These are phyloP conservation scores for Rhizopus sp. DNA, from an alignment of 371 early-diverging fungal genomes.

Conservation along the genomic window DNA sequence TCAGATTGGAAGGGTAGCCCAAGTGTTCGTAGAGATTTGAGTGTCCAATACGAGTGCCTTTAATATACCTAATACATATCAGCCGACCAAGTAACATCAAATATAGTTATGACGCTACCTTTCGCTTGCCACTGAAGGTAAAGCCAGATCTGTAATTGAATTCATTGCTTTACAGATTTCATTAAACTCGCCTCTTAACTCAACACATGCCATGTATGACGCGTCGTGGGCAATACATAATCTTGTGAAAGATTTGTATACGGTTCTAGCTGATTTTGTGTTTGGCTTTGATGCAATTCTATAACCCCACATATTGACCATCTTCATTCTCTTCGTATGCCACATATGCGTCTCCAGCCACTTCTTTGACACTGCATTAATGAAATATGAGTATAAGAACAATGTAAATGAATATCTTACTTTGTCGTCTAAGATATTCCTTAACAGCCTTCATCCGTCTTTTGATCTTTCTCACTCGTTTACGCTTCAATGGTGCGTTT, in stretches of 20 bases:
- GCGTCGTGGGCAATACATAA: constrained; percentile 78
- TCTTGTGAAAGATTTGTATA: constrained; percentile 76
- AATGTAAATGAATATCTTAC: too few species aligned
- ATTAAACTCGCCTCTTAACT: constrained; percentile 61
- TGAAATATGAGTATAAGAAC: too few species aligned
- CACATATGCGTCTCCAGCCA: constrained; percentile 99
- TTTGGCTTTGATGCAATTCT: constrained; percentile 81
- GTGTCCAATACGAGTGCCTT: constrained; percentile 63
- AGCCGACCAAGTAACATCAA: neutral
- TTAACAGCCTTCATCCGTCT: constrained; percentile 46
- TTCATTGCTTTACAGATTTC: constrained; percentile 54
- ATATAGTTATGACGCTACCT: constrained; percentile 38
- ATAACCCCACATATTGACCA: constrained; percentile 89
- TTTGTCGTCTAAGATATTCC: constrained; percentile 62
- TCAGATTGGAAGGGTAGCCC: constrained; percentile 57
- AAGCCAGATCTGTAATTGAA: constrained; percentile 63
- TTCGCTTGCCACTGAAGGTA: constrained; percentile 61
- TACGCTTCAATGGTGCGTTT: constrained; percentile 3
- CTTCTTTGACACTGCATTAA: constrained; percentile 66
- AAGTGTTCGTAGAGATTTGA: constrained; percentile 53
- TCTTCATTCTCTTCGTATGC: constrained; percentile 96
- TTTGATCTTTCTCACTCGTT: constrained; percentile 36
- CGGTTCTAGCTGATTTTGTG: constrained; percentile 77
- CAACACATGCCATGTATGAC: constrained; percentile 76
- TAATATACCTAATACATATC: constrained; percentile 45